These are phyloP conservation scores for Cladophialophora bantiana DNA, from an alignment of 2,329 filamentous ascomycete genomes.

Conservation along the genomic window DNA sequence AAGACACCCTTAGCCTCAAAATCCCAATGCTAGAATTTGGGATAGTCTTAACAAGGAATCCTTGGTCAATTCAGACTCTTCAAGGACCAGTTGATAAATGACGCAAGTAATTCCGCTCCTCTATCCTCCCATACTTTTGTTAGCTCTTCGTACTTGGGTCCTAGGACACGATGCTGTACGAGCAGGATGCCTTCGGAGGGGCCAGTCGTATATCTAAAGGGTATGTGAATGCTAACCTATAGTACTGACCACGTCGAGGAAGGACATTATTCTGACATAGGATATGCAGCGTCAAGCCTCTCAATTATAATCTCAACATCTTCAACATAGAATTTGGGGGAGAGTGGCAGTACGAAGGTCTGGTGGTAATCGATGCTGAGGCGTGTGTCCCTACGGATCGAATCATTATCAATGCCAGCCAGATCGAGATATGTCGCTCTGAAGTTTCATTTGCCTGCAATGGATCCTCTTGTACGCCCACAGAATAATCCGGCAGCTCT, in stretches of 20 bases:
- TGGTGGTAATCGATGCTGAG: slow-evolving; percentile 15
- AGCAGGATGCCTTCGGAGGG: slow-evolving; percentile 10
- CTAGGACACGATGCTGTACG: slow-evolving; percentile 12
- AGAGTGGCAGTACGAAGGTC: slow-evolving; percentile 11
- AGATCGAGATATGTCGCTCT: slow-evolving; percentile 9
- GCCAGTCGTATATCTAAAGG: background rate
- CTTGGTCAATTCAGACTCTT: background rate
- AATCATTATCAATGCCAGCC: slow-evolving; percentile 5
- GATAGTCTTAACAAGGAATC: background rate
- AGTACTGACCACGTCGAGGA: background rate
- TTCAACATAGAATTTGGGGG: slow-evolving; percentile 20
- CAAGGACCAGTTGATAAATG: background rate
- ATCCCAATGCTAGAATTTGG: background rate
- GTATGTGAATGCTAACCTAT: background rate
- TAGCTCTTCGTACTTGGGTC: background rate
- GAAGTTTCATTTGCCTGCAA: slow-evolving; percentile 3
- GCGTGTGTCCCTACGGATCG: background rate
- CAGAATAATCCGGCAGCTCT: background rate
- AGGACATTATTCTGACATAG: background rate
- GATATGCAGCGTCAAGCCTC: slow-evolving; percentile 11
- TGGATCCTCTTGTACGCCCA: background rate
- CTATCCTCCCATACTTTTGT: background rate
- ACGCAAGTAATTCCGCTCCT: background rate
- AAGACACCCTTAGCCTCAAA: background rate
- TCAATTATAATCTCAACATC: slow-evolving; percentile 15